Base-by-base conservation (phyloP, 805 yeast genomes). In the Myxozyma mucilagina region DNA sequence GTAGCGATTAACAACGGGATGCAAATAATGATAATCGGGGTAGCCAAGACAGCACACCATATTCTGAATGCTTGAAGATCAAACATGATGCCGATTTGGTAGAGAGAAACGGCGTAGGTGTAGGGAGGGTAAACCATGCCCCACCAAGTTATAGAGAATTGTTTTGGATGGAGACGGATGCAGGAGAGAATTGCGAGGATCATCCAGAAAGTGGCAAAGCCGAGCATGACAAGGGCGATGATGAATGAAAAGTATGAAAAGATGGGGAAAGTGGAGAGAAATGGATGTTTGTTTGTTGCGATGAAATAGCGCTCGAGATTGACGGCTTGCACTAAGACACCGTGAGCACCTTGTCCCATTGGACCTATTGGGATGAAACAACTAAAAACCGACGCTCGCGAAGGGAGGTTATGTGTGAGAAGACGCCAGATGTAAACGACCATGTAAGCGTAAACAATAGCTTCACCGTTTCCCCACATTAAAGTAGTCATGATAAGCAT, bases 251-350 rank as follows among this genome's bases (percentile, higher is more conserved):
- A 14, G n/a, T 41, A 52, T n/a, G 29, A 48, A 14, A 52, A 42
- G 13, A 44, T 20, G 8, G 49, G 41, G 78, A 69, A 1, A 71
- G 54, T 62, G 65, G n/a, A 4, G 2, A 47, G 51, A 16, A 47
- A 14, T 14, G 20, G 29, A 34, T 47, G 38, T 1, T 47, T 32
- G 8, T 24, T 13, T 20, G 24, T 47, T 47, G 11, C 35, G 13
- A 52, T 20, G 11, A 52, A 32, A 31, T 52, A 52, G 8, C 41
- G 14, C 20, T 52, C 48, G 8, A 52, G 16, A 20, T 52, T 52
- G 32, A 52, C 36, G 24, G 56, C 10, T 11, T 41, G 34, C 4
- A 41, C 48, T 18, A 52, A 24, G 6, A 41, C 38, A 11, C 39
- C 10, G 20, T 42, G 47, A 5, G 56, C 44, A 4, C 56, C 56